Conservation (phyloP, 2,329 filamentous ascomycete species). For the Scedosporium dehoogii region DNA sequence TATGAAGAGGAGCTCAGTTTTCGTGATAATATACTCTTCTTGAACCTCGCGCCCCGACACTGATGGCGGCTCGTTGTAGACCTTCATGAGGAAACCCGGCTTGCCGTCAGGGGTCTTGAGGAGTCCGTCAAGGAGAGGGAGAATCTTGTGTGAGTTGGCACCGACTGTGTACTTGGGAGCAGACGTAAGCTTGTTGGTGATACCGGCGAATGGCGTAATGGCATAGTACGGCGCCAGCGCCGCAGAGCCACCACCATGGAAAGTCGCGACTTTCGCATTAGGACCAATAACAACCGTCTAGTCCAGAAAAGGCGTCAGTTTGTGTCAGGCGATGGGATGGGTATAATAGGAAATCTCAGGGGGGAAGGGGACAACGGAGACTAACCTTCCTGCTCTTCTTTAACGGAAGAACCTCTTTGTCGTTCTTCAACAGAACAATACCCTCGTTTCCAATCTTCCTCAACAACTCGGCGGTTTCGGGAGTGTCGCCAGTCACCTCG, state of each 20-base stretch:
- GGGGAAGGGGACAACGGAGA: slow-evolving; percentile 12
- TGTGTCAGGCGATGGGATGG: not conserved
- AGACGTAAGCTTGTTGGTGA: slow-evolving; percentile 40
- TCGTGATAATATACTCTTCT: slow-evolving; percentile 36
- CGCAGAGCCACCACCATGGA: slow-evolving; percentile 58
- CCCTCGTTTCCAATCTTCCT: slow-evolving; percentile 58
- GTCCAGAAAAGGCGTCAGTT: slow-evolving; percentile 10
- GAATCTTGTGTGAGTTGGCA: slow-evolving; percentile 53
- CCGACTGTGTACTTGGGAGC: slow-evolving; percentile 45
- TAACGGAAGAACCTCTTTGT: slow-evolving; percentile 52
- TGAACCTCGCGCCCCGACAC: slow-evolving; percentile 35
- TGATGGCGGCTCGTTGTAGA: slow-evolving; percentile 49
- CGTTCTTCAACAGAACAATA: slow-evolving; percentile 66
- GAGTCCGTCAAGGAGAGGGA: slow-evolving; percentile 46
- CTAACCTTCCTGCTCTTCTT: slow-evolving; percentile 44
- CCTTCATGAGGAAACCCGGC: slow-evolving; percentile 50
- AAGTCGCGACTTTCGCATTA: slow-evolving; percentile 45
- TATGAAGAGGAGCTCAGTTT: slow-evolving; percentile 39
- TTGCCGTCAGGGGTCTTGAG: slow-evolving; percentile 42
- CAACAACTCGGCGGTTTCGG: slow-evolving; percentile 53
- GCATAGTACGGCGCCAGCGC: slow-evolving; percentile 53
- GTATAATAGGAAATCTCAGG: not conserved
- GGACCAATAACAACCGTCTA: slow-evolving; percentile 45
- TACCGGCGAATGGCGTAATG: slow-evolving; percentile 63
- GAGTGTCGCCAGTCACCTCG: slow-evolving; percentile 45